phyloP scores from a whole-genome alignment of 2,329 filamentous ascomycete genomes.

The Aureobasidium leucospermi region DNA sequence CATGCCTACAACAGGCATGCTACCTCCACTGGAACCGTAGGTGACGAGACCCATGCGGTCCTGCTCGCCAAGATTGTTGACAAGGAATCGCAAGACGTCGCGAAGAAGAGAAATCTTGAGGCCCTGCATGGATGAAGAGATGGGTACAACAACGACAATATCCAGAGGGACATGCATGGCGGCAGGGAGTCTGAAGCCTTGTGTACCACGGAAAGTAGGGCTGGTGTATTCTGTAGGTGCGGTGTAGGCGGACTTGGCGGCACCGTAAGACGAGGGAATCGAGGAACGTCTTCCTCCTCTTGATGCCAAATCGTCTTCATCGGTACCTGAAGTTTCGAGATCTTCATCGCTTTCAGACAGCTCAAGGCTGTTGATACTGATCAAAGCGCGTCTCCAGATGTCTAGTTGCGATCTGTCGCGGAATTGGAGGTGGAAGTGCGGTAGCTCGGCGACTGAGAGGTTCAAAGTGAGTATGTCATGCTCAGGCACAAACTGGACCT shows the following conservation, averaged over 20 bases:
- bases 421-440: conserved; percentile 89
- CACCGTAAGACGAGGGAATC: conserved; percentile 73
- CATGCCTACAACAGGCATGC: conserved; percentile 95
- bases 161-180: conserved; percentile 85
- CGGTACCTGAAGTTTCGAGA: conserved; percentile 72
- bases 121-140: conserved; percentile 98
- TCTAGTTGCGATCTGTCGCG: conserved; percentile 77
- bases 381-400: conserved; percentile 78
- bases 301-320: conserved; percentile 69
- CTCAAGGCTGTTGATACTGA: conserved; percentile 69
- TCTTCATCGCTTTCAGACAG: conserved; percentile 59
- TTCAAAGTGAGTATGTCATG: conserved; percentile 82
- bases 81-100: conserved; percentile 86
- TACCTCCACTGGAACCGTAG: conserved; percentile 88
- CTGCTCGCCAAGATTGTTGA: conserved; percentile 78
- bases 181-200: conserved; percentile 38
- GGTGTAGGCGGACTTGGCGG: conserved; percentile 73
- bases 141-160: conserved; percentile 91
- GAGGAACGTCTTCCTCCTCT: conserved; percentile 59
- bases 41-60: conserved; percentile 97
- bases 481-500: conserved; percentile 64
- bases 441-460: conserved; percentile 83
- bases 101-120: conserved; percentile 92
- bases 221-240: conserved; percentile 88
- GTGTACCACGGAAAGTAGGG: conserved; percentile 39